A percentile compares a stretch with the other conserved stretches of the same genome.
Conservation (phyloP, 73 alveolate genomes). For the Uronychia binucleata region DNA sequence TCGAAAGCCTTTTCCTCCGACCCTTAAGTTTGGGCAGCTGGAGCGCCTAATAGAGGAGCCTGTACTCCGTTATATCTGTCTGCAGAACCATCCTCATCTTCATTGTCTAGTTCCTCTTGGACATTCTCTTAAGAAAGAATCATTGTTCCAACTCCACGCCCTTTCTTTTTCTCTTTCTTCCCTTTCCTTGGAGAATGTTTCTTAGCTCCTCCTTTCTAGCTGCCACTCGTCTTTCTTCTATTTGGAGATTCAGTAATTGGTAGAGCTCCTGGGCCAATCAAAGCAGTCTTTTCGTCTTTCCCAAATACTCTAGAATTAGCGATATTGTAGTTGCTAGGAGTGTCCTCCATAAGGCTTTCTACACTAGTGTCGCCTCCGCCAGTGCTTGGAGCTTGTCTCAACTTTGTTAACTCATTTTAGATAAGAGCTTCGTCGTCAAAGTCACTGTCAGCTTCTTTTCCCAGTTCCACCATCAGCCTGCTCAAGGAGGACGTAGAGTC, state of each 20-base stretch:
- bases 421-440: constrained; percentile 17
- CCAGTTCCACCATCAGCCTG: constrained; percentile 54
- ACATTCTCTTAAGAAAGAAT: too few relatives aligned
- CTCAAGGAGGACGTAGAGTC: constrained; percentile 50
- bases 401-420: constrained; percentile 20
- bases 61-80: background rate
- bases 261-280: background rate
- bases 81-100: background rate
- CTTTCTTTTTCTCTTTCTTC: background rate
- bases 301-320: constrained; percentile 41
- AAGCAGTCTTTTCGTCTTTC: background rate
- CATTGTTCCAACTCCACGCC: background rate
- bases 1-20: background rate
- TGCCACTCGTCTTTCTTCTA: background rate
- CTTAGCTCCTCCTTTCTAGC: background rate
- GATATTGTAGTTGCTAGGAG: constrained; percentile 61
- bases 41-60: background rate
- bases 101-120: too few relatives aligned
- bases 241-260: too few relatives aligned
- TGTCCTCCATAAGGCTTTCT: constrained; percentile 55
- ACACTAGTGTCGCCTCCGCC: constrained; percentile 47
- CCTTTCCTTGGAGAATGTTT: background rate
- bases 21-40: background rate
- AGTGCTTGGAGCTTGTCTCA: background rate
- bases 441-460: constrained; percentile 26